These are phyloP conservation scores for Russula brevipes DNA, from an alignment of 768 basidiomycete genomes.

Conservation along the genomic window DNA sequence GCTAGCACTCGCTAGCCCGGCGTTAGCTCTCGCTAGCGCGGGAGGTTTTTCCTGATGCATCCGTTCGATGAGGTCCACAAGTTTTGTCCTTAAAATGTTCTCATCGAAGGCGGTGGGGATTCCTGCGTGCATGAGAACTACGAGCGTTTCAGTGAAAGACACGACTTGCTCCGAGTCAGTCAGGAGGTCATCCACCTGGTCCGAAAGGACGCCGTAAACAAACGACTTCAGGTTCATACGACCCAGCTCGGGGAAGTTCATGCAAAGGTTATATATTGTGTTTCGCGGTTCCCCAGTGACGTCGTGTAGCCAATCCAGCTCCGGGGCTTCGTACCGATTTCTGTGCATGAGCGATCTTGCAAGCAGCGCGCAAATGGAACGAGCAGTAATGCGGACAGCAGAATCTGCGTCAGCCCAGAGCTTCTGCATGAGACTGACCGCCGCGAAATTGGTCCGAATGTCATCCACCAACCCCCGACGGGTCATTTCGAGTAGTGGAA, in stretches of 20 bases:
- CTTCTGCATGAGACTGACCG: neutral
- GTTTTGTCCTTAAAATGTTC: neutral
- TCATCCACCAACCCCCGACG: neutral
- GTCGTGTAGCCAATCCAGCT: neutral
- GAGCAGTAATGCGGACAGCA: neutral
- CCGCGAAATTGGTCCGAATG: neutral
- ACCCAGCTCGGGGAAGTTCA: neutral
- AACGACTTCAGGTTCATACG: neutral
- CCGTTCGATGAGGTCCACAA: neutral
- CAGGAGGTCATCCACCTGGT: neutral
- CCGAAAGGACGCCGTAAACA: neutral
- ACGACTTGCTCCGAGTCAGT: neutral
- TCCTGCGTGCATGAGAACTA: neutral
- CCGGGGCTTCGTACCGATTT: neutral
- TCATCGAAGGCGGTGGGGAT: neutral
- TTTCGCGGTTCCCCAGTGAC: neutral
- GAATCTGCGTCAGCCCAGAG: neutral
- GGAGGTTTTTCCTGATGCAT: too few relatives aligned
- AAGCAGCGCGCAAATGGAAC: neutral
- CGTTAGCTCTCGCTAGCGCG: too few relatives aligned
- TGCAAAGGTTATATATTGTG: neutral
- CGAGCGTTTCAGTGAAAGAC: neutral
- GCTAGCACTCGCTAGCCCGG: too few relatives aligned
- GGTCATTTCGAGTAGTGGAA: too few relatives aligned
- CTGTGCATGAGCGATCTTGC: neutral